These are phyloP conservation scores for Pseudogymnoascus sp. DNA, from an alignment of 2,329 filamentous ascomycete species.

Conservation along the genomic window DNA sequence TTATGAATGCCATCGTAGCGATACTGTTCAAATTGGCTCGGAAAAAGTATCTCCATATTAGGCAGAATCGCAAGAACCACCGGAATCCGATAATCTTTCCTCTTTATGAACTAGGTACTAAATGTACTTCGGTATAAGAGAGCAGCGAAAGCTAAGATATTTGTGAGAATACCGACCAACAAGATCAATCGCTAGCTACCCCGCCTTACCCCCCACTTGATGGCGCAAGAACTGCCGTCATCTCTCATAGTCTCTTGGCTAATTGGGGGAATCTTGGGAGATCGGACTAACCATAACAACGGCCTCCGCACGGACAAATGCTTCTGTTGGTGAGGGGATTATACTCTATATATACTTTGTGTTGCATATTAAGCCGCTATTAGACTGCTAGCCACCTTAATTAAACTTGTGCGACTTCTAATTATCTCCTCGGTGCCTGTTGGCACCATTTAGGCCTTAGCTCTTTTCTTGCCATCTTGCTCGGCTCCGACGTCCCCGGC, in stretches of 20 bases:
- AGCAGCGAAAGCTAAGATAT: background rate
- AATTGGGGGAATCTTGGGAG: background rate
- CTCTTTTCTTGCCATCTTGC: background rate
- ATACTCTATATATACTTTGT: background rate
- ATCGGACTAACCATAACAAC: background rate
- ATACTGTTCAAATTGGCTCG: background rate
- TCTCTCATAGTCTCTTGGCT: background rate
- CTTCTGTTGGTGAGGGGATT: background rate
- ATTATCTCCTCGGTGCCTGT: background rate
- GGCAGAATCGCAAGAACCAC: background rate
- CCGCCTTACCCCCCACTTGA: background rate
- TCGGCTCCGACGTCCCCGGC: background rate
- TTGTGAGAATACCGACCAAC: background rate
- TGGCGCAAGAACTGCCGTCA: no score
- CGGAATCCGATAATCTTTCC: background rate
- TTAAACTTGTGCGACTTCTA: background rate
- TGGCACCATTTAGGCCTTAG: background rate
- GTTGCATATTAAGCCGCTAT: background rate
- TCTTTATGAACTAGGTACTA: background rate
- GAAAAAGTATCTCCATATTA: background rate
- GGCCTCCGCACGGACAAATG: background rate
- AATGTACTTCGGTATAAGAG: background rate
- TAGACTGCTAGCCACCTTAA: background rate
- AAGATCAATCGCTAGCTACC: background rate
- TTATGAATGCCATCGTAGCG: background rate